phyloP scores from a whole-genome alignment of 345 rosid species.

The Gossypium arboreum region DNA sequence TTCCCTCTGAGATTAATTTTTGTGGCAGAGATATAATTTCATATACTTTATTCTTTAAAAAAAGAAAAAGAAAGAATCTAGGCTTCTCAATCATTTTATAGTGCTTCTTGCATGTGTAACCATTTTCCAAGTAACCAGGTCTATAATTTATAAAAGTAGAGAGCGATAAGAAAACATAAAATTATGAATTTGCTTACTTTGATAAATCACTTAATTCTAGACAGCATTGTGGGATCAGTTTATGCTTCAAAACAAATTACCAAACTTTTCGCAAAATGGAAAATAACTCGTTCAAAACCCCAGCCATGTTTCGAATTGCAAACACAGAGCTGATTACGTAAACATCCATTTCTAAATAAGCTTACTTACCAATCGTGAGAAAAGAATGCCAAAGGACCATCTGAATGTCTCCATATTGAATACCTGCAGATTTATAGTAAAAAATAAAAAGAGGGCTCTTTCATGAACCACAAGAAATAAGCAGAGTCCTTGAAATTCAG shows the following conservation, averaged over 20 bases:
- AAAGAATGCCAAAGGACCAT: slow-evolving; percentile 96
- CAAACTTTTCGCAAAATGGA: neutral
- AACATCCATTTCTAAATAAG: slow-evolving; percentile 4
- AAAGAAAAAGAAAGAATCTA: neutral
- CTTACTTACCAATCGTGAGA: slow-evolving; percentile 87
- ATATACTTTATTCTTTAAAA: neutral
- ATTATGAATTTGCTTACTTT: neutral
- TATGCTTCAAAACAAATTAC: neutral
- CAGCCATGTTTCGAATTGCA: neutral
- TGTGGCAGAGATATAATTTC: neutral
- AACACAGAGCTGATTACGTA: neutral
- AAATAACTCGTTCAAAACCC: neutral
- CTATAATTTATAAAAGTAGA: neutral
- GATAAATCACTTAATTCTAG: neutral
- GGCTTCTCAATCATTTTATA: neutral
- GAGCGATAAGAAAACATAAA: neutral
- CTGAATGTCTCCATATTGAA: slow-evolving; percentile 84
- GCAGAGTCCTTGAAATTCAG: slow-evolving; percentile 1
- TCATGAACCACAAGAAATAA: neutral
- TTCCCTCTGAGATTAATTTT: neutral
- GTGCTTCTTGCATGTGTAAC: neutral
- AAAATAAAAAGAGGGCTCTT: slow-evolving; percentile 14
- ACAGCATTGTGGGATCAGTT: neutral
- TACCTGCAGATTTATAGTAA: slow-evolving; percentile 40
- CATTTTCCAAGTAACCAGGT: neutral